phyloP scores from a whole-genome alignment of 2,329 filamentous ascomycete species.

The Phyllosticta citriasiana region DNA sequence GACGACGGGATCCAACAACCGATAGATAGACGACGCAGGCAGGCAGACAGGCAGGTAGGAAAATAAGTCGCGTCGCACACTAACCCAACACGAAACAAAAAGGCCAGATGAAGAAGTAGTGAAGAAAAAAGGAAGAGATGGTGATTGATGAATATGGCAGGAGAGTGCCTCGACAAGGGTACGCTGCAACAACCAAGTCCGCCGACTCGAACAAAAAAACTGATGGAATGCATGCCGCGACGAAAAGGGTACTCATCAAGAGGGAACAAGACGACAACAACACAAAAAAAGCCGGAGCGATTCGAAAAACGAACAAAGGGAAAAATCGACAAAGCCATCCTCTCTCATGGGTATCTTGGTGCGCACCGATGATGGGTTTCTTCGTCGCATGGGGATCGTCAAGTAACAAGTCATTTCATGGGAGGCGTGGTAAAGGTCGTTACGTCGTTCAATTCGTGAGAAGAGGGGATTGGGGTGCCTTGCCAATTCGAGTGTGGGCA shows the following conservation, averaged over 20 bases:
- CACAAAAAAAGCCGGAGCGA: not conserved
- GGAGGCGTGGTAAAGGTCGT: slow-evolving; percentile 9
- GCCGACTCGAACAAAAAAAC: no score
- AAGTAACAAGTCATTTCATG: slow-evolving; percentile 11
- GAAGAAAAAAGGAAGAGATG: no score
- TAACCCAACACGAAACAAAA: no score
- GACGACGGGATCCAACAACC: no score
- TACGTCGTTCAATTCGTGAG: slow-evolving; percentile 11
- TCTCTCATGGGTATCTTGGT: slow-evolving; percentile 21
- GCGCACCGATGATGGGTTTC: slow-evolving; percentile 19
- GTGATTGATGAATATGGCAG: no score
- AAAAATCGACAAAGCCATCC: slow-evolving; percentile 16
- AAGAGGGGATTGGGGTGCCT: not conserved
- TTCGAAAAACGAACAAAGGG: not conserved
- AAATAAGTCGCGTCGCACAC: no score
- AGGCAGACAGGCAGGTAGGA: no score
- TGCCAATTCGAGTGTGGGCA: not conserved
- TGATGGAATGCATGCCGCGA: no score
- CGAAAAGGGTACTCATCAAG: not conserved
- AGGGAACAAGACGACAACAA: not conserved
- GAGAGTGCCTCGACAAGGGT: no score
- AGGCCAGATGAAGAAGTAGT: no score
- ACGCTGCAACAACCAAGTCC: no score
- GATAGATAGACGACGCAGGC: no score
- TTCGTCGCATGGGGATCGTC: slow-evolving; percentile 14